Evolutionary conservation across 129 eudicot species (phyloP), one percentile per base, ranked within the genome.

Genomic region (Tanacetum coccineum): DNA sequence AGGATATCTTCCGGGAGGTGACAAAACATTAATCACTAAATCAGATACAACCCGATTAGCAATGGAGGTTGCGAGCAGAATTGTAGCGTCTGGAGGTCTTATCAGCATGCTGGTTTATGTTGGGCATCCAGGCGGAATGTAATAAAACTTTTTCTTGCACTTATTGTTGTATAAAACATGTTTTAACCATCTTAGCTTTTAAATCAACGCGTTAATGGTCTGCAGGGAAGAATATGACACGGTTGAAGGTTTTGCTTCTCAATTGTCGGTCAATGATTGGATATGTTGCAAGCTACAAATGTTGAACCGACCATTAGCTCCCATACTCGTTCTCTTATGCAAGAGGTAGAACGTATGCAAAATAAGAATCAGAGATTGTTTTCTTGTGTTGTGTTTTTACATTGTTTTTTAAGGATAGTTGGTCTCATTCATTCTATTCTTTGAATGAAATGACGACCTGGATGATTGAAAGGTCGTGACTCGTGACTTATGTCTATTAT

Each of bases 1-100:
- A 80, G 96, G 98, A 19, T 93, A 93, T 80, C 98, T 93, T 71
- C 98, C 96, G 2, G 98, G 98, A 70, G 86, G 98, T 55, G 87
- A 93, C 83, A 93, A 93, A 80, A 74, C 81, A 20, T 25, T 86
- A 28, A 88, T 80, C 53, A 93, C 98, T 1, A 83, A 68, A 75
- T 79, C 92, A 45, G 86, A 79, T 57, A 88, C 98, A 54, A 88
- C 98, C 30, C 21, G 64, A 17, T 76, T 75, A n/a, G 98, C 87
- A 67, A 71, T 93, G 72, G 81, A 84, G 71, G 96, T 86, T 76
- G 91, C 98, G 63, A 78, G 78, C 79, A 81, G 87, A 70, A 67
- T 86, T 50, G 10, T 88, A 59, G 82, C 85, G 57, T 71, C 87
- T 12, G 90, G 96, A 26, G 98, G 96, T 56, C 84, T 93, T 76